phyloP scores from a whole-genome alignment of 139 green algal genomes.

The Zygnema cylindricum region DNA sequence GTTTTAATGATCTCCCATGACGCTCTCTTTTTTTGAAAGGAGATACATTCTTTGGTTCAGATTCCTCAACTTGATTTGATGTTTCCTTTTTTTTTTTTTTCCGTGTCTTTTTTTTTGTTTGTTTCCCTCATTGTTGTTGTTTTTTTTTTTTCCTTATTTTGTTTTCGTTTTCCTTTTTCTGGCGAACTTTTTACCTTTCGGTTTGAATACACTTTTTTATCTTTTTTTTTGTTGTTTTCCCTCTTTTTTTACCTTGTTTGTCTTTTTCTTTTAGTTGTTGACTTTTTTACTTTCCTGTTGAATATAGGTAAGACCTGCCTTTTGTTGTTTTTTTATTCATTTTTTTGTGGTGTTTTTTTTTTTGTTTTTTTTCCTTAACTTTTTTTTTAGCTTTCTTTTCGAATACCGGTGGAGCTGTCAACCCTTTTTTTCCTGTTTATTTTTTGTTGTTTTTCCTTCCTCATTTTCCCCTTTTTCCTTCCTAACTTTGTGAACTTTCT shows the following conservation, averaged over 20 bases:
- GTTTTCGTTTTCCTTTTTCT: not conserved
- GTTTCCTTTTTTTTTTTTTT: constrained; percentile 1
- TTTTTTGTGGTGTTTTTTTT: no score
- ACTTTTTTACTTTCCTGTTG: not conserved
- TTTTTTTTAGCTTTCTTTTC: no score
- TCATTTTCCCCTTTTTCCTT: not conserved
- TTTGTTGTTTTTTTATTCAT: no score
- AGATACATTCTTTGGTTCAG: not conserved
- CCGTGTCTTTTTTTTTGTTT: not conserved
- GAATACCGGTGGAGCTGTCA: no score
- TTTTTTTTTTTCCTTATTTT: not conserved
- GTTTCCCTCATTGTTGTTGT: not conserved
- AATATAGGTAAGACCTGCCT: not conserved
- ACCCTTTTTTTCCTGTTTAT: not conserved
- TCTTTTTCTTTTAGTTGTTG: not conserved
- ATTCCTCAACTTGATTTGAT: not conserved
- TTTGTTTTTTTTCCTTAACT: no score
- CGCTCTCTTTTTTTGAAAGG: not conserved
- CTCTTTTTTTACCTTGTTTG: not conserved
- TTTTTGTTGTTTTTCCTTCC: not conserved
- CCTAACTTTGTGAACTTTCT: not conserved
- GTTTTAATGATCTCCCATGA: not conserved
- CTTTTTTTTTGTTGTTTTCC: not conserved
- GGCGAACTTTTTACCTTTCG: not conserved
- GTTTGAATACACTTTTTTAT: not conserved